Conservation (phyloP, 768 basidiomycete genomes). For the Mycena floridula region DNA sequence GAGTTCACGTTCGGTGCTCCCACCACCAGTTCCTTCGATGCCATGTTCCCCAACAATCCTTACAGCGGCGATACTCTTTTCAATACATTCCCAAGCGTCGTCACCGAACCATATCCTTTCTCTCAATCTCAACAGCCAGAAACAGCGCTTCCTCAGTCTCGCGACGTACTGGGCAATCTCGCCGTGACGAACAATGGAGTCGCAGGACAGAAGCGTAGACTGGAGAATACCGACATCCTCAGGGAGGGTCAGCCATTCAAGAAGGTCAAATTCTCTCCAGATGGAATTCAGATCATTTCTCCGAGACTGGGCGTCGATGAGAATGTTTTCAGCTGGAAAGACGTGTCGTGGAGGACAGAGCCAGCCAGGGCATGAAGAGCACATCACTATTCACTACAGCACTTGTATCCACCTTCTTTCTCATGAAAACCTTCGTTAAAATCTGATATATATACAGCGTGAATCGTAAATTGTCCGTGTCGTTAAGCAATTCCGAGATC, state of each 20-base stretch:
- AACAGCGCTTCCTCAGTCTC: not conserved
- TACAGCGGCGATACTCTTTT: not conserved
- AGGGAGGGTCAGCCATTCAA: not conserved
- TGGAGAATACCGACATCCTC: not conserved
- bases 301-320: not conserved
- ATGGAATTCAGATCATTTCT: not conserved
- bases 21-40: not conserved
- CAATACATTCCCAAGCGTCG: not conserved
- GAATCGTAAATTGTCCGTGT: no score
- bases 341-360: not conserved
- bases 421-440: no score
- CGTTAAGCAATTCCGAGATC: no score
- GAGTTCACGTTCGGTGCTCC: not conserved
- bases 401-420: no score
- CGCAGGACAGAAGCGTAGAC: not conserved
- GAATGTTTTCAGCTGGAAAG: not conserved
- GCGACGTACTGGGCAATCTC: not conserved
- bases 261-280: not conserved
- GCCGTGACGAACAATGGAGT: no score
- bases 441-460: no score
- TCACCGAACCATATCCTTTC: not conserved
- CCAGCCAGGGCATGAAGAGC: no score
- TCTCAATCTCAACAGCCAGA: not conserved
- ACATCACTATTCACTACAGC: no score
- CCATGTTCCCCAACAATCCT: no score